Evolutionary conservation across 1,284 basidiomycete genomes (phyloP).

Genomic region (Amylostereum chailletii): DNA sequence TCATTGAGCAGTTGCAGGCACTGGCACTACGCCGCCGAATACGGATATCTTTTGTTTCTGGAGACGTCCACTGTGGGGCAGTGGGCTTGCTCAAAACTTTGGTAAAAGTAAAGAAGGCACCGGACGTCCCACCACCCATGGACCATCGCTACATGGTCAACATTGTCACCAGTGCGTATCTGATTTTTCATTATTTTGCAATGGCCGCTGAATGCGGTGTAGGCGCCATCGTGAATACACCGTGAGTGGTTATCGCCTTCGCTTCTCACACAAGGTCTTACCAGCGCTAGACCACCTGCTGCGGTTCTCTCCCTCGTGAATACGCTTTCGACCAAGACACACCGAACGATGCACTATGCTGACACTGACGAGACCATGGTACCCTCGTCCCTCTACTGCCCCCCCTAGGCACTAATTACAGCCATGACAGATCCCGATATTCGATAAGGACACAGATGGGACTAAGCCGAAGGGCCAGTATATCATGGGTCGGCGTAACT

Average conservation of each 20-base stretch:
- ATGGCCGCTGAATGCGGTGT: not conserved
- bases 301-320: slow-evolving; percentile 78
- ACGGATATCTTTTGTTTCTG: slow-evolving; percentile 79
- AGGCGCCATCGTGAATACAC: slow-evolving; percentile 78
- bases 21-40: slow-evolving; percentile 53
- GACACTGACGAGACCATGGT: slow-evolving; percentile 86
- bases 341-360: slow-evolving; percentile 70
- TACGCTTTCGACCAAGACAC: slow-evolving; percentile 72
- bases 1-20: slow-evolving; percentile 73
- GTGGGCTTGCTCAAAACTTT: slow-evolving; percentile 75
- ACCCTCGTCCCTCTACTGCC: slow-evolving; percentile 8
- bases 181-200: slow-evolving; percentile 1
- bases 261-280: slow-evolving; percentile 8
- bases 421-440: slow-evolving; percentile 59
- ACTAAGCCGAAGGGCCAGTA: slow-evolving; percentile 57
- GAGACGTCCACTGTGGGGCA: slow-evolving; percentile 87
- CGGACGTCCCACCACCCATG: slow-evolving; percentile 36
- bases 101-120: slow-evolving; percentile 35
- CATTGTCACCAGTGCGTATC: slow-evolving; percentile 55
- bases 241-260: slow-evolving; percentile 35
- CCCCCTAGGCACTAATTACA: not conserved
- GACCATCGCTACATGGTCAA: slow-evolving; percentile 89
- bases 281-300: slow-evolving; percentile 51
- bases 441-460: slow-evolving; percentile 74
- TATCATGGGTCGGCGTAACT: slow-evolving; percentile 87